phyloP scores from a whole-genome alignment of 208 protist genomes.

The Trypanosoma scelopori region DNA sequence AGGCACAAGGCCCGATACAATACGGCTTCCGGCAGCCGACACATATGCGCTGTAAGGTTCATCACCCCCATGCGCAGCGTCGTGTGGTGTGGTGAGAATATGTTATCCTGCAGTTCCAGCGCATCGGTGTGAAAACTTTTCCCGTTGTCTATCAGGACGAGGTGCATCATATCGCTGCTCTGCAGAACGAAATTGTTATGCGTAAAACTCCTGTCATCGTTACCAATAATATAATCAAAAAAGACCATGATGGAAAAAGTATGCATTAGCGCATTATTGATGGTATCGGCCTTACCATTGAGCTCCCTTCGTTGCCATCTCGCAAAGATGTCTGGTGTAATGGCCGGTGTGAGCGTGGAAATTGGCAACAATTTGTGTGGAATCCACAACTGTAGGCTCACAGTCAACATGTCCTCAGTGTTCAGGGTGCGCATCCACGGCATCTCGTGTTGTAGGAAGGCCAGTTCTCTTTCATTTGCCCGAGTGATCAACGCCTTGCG shows the following conservation, averaged over 20 bases:
- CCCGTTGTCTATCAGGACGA: slow-evolving; percentile 16
- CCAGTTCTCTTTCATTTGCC: no score
- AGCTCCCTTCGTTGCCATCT: background rate
- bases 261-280: background rate
- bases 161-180: background rate
- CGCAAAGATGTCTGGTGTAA: slow-evolving; percentile 5
- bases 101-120: background rate
- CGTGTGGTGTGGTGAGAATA: background rate
- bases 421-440: slow-evolving; percentile 6
- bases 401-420: no score
- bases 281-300: background rate
- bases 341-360: background rate
- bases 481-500: background rate
- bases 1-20: slow-evolving; percentile 9
- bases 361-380: slow-evolving; percentile 3
- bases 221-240: slow-evolving; percentile 29
- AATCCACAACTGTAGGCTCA: no score
- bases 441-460: slow-evolving; percentile 15
- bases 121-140: slow-evolving; percentile 6
- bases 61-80: background rate
- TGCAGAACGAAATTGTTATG: slow-evolving; percentile 17
- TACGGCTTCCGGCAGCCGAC: background rate
- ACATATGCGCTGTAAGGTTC: slow-evolving; percentile 7
- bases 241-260: slow-evolving; percentile 10
- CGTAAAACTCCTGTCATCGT: slow-evolving; percentile 21